Base-by-base conservation (phyloP, 2,329 filamentous ascomycete species). In the Fusarium sp. region DNA sequence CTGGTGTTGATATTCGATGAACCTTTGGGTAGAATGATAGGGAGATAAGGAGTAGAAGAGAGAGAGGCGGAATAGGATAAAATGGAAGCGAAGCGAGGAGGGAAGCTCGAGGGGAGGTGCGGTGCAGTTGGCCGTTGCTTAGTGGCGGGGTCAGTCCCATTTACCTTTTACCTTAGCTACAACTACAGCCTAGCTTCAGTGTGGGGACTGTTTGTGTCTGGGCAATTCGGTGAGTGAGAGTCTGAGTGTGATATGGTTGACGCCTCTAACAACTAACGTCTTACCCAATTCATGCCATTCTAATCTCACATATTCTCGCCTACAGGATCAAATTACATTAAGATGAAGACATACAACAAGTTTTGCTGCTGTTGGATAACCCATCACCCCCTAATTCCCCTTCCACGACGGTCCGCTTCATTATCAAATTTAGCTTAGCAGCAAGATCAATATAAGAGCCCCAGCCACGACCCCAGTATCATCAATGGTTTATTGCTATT, bases 91-190 rank as follows among this genome's bases (percentile, higher is more conserved):
- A 56, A 49, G 53, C 54, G 66, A 70, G 71, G 71, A 65, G 72
- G 47, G 70, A 72, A 75, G 72, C 74, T 76, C 59, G 44, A 75
- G 62, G 58, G 73, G 76, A 77, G 58, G 52, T 58, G 58, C 47
- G 47, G 47, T 49, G 27, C 38, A 29, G 46, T 49, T 49, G 29
- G 46, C 42, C 42, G 72, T 71, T 73, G 72, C 75, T 70, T 74
- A 75, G 72, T 76, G 75, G 76, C 75, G 75, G 76, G 73, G 66
- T 69, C 65, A 72, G 66, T 69, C 65, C 57, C 66, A 75, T 79
- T 77, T 73, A 68, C 60, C 75, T 79, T 78, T 73, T 46, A 46
- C 39, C 75, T 79, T 77, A 72, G 65, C 64, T 73, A 70, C 55
- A 65, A 65, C 61, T 49, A 53, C 38, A 65, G 46, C 36, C 54